Evolutionary conservation across 495 filamentous ascomycete species (phyloP).

Genomic region (Margaritispora aquatica): DNA sequence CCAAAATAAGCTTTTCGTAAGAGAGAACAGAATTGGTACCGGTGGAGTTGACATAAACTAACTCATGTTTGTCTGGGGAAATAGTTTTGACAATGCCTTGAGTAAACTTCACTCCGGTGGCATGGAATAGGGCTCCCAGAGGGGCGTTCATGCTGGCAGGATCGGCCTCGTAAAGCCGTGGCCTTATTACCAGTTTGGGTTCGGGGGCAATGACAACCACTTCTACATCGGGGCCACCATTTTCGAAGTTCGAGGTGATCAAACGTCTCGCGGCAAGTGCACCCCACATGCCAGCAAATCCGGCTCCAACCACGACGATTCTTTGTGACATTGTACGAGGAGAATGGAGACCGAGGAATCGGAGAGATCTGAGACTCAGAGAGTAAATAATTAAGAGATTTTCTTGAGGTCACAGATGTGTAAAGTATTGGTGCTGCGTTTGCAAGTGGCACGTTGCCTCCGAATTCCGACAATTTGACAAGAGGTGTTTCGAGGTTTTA

Average conservation of each 20-base stretch:
- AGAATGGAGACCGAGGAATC: not conserved
- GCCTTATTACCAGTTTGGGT: not conserved
- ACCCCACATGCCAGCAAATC: not conserved
- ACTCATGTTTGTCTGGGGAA: not conserved
- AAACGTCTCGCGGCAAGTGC: not conserved
- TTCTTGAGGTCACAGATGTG: not conserved
- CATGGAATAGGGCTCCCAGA: not conserved
- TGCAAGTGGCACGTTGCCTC: too few species aligned
- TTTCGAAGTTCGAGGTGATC: not conserved
- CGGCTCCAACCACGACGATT: not conserved
- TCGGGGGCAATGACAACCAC: conserved; percentile 1
- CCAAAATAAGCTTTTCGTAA: not conserved
- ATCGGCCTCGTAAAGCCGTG: not conserved
- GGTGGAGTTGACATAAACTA: not conserved
- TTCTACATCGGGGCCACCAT: not conserved
- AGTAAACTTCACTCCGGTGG: not conserved
- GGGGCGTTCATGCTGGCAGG: not conserved
- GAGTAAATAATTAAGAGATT: too few species aligned
- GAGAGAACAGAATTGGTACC: not conserved
- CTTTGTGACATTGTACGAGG: not conserved
- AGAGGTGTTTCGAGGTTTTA: too few species aligned
- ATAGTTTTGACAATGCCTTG: not conserved
- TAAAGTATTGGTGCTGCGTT: not conserved
- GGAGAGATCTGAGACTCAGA: not conserved
- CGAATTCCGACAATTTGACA: too few species aligned